phyloP scores from a whole-genome alignment of 139 green algal species.

The Chlorella vulgaris region DNA sequence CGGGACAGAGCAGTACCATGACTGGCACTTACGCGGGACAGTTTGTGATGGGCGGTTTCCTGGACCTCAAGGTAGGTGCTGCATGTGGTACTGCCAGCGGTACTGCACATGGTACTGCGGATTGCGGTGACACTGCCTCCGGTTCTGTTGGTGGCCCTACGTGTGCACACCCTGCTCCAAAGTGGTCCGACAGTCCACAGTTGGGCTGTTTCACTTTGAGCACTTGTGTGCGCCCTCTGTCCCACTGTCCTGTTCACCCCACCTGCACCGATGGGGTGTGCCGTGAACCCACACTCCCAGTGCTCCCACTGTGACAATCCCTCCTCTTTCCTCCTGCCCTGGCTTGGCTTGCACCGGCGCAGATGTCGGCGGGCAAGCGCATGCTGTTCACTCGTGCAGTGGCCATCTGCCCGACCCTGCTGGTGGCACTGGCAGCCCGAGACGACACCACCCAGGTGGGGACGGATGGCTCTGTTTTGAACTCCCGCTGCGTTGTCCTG shows the following conservation, averaged over 20 bases:
- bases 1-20: conserved; percentile 68
- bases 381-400: conserved; percentile 55
- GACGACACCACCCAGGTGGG: conserved; percentile 36
- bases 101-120: neutral
- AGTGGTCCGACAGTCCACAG: too few species aligned
- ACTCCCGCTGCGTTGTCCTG: too few species aligned
- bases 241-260: too few species aligned
- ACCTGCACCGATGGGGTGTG: too few species aligned
- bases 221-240: too few species aligned
- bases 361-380: conserved; percentile 41
- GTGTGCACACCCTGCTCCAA: too few species aligned
- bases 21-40: conserved; percentile 70
- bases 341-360: neutral
- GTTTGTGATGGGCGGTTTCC: conserved; percentile 72
- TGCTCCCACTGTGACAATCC: neutral
- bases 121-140: neutral
- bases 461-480: neutral
- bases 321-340: neutral
- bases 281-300: neutral
- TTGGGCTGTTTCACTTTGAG: too few species aligned
- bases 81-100: neutral
- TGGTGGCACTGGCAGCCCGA: conserved; percentile 43
- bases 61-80: conserved; percentile 53
- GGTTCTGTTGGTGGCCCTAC: too few species aligned
- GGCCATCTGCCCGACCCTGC: conserved; percentile 57